Base-by-base conservation (phyloP, 2,329 filamentous ascomycete genomes). In the Paracoccidioides lutzii region DNA sequence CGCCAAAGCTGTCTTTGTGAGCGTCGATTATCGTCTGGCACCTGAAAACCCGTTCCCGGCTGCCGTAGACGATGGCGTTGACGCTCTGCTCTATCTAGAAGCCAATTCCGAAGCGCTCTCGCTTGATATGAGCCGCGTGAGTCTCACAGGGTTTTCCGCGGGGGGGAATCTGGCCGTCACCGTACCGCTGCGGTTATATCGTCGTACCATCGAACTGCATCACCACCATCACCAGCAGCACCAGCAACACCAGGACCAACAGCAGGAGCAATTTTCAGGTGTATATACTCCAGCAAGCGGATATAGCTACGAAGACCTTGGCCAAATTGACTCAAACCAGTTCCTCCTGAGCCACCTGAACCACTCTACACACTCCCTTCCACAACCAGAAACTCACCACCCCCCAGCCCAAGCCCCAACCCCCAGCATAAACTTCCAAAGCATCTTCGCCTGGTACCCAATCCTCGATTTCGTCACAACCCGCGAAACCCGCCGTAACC, bases 101-200 rank as follows among this genome's bases (percentile, higher is more conserved):
- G 68, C 75, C 35, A 71, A 83, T 62, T 79, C 80, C 0, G 68
- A 73, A 4, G 78, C 81, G 53, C 67, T 84, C 37, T 75, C 77
- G 41, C 71, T 85, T 42, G 80, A 84, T 62, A 67, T 76, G 2
- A 74, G 76, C 35, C 78, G 79, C 54, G 76, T 84, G 51, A 78
- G 76, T 1, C 68, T 84, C 4, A 80, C 76, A 32, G 81, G 81
- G 28, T 85, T 85, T 69, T 82, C 79, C 0, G 81, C 80, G 0
- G 81, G 81, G 3, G 81, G 76, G 22, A 84, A 84, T 65, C 76
- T 84, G 68, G 76, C 76, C 43, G 79, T 84, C 59, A 80, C 81
- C 0, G 81, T 84, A 0, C 80, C 81, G 0, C 66, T 84, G 35
- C 77, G 80, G 14, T 67, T 84, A 2, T 76, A 77, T 30, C 22